These are phyloP conservation scores for Chrysanthemum seticuspe DNA, from an alignment of 129 eudicot species.

Conservation along the genomic window DNA sequence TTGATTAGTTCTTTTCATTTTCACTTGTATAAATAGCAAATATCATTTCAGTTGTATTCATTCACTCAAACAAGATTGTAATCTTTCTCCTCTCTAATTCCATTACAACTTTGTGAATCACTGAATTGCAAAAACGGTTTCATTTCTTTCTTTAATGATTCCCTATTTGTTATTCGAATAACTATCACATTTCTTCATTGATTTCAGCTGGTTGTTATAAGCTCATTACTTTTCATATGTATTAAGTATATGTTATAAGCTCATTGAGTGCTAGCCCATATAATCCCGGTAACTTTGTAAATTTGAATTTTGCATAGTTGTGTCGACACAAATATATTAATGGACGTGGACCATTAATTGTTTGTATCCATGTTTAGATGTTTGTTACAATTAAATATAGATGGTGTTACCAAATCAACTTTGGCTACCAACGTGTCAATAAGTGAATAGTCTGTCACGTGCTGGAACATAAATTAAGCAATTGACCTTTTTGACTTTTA, in stretches of 20 bases:
- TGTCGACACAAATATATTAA: background rate
- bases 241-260: too few species aligned
- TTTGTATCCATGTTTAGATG: background rate
- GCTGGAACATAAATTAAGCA: background rate
- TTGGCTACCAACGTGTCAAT: conserved; percentile 17
- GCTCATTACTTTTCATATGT: too few species aligned
- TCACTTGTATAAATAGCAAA: too few species aligned
- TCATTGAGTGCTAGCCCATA: too few species aligned
- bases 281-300: too few species aligned
- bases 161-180: too few species aligned
- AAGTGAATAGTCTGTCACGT: conserved; percentile 18
- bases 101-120: background rate
- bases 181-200: too few species aligned
- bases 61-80: background rate
- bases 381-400: background rate
- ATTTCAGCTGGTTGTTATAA: too few species aligned
- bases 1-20: background rate
- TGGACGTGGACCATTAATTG: background rate
- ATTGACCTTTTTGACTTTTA: background rate
- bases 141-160: too few species aligned
- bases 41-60: background rate
- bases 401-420: conserved; percentile 22
- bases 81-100: background rate
- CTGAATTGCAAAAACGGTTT: too few species aligned
- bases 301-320: too few species aligned